phyloP scores from a whole-genome alignment of 2,329 filamentous ascomycete species.

The Epichloe gansuensis region DNA sequence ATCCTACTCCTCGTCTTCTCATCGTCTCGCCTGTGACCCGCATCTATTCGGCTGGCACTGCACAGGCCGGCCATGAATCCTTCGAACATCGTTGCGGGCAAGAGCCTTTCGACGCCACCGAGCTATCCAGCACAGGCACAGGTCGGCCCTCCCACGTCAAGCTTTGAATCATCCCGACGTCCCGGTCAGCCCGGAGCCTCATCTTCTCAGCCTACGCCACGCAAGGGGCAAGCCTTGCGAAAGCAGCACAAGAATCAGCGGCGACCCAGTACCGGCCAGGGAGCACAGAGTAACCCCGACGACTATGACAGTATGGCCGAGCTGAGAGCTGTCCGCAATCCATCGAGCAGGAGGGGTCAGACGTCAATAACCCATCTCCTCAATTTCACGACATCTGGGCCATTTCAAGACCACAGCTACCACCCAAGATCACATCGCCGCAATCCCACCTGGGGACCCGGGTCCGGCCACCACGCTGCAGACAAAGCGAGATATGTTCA shows the following conservation, averaged over 20 bases:
- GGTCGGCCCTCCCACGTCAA: slow-evolving; percentile 29
- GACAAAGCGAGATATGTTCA: slow-evolving; percentile 89
- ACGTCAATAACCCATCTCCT: slow-evolving; percentile 95
- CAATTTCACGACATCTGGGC: slow-evolving; percentile 74
- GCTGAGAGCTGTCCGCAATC: slow-evolving; percentile 46
- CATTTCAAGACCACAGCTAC: slow-evolving; percentile 45
- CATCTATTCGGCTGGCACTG: not conserved
- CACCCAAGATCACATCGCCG: slow-evolving; percentile 49
- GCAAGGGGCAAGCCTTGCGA: slow-evolving; percentile 64
- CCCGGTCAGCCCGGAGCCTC: slow-evolving; percentile 25
- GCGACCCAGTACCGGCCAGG: slow-evolving; percentile 42
- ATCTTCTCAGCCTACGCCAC: slow-evolving; percentile 33
- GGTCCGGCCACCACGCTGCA: slow-evolving; percentile 77
- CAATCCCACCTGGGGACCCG: slow-evolving; percentile 70
- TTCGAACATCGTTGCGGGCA: slow-evolving; percentile 28
- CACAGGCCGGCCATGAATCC: slow-evolving; percentile 20
- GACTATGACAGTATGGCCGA: slow-evolving; percentile 86
- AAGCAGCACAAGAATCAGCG: slow-evolving; percentile 78
- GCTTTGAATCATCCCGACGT: slow-evolving; percentile 40
- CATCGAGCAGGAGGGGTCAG: slow-evolving; percentile 70
- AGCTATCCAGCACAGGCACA: slow-evolving; percentile 29
- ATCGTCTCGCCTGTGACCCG: not conserved
- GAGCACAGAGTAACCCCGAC: slow-evolving; percentile 33
- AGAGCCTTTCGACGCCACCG: slow-evolving; percentile 35
- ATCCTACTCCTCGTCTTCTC: not conserved